Conservation (phyloP, 208 protist species). For the Leishmania turanica region DNA sequence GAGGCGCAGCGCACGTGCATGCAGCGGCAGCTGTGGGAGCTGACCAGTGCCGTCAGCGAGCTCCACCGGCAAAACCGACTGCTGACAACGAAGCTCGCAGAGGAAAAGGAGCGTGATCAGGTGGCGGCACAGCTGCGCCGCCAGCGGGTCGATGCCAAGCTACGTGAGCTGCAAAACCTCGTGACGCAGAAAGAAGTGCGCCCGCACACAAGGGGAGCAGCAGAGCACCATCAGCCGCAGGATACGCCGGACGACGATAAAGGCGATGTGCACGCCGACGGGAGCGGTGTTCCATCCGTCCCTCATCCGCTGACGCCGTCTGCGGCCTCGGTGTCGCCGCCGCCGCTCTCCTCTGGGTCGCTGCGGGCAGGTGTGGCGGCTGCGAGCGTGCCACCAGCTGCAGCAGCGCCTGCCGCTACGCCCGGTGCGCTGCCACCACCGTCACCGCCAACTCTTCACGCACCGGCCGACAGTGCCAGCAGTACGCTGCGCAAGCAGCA, state of each 20-base stretch:
- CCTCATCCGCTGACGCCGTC: background rate
- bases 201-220: background rate
- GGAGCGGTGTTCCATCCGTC: background rate
- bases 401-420: background rate
- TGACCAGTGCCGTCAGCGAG: constrained; percentile 50
- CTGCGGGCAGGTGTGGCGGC: constrained; percentile 1
- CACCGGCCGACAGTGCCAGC: constrained; percentile 3
- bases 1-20: constrained; percentile 64
- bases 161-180: constrained; percentile 30
- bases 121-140: constrained; percentile 71
- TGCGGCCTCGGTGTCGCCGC: background rate
- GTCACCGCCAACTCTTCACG: background rate
- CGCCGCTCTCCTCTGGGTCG: background rate
- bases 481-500: constrained; percentile 16
- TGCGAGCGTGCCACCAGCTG: background rate
- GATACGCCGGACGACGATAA: background rate
- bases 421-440: background rate
- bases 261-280: background rate
- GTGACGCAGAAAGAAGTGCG: constrained; percentile 25
- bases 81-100: constrained; percentile 78
- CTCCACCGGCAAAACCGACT: constrained; percentile 84
- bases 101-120: constrained; percentile 71
- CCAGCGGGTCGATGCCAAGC: constrained; percentile 36
- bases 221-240: background rate
- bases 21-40: constrained; percentile 65